Conservation (phyloP, 2,329 filamentous ascomycete species). For the Leptodontidium sp. region DNA sequence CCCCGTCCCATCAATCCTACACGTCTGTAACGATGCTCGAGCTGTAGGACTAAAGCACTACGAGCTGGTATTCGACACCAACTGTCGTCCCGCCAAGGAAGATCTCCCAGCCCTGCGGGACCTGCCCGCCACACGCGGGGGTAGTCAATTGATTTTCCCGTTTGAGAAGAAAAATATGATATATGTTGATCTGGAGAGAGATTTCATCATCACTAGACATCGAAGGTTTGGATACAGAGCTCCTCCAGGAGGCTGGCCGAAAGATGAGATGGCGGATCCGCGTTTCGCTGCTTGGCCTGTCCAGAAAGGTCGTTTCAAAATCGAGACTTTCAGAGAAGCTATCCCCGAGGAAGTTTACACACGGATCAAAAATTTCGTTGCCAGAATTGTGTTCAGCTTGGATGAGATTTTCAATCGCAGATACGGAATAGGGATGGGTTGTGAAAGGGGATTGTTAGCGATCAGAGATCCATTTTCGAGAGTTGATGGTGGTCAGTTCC, state of each 20-base stretch:
- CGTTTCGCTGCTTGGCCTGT: background rate
- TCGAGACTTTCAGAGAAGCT: background rate
- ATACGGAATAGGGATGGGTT: background rate
- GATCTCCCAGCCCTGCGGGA: background rate
- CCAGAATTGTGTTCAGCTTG: too few species aligned
- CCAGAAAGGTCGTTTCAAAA: background rate
- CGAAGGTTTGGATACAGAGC: background rate
- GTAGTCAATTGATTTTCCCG: background rate
- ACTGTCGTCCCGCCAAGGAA: background rate
- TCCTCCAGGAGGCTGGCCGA: background rate
- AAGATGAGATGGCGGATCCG: background rate
- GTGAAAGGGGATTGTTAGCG: background rate
- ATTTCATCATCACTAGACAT: background rate
- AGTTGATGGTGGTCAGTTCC: background rate
- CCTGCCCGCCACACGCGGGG: background rate
- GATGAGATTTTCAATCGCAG: background rate
- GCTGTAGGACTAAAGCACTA: background rate
- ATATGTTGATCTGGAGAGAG: slow-evolving; percentile 3
- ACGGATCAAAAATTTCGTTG: background rate
- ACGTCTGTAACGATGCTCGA: background rate
- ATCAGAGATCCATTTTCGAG: background rate
- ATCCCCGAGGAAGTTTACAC: background rate
- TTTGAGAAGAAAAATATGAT: background rate
- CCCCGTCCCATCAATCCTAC: background rate
- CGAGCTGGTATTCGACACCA: background rate